Evolutionary conservation across 2,329 filamentous ascomycete species (phyloP).

Genomic region (Fusarium sambucinum): DNA sequence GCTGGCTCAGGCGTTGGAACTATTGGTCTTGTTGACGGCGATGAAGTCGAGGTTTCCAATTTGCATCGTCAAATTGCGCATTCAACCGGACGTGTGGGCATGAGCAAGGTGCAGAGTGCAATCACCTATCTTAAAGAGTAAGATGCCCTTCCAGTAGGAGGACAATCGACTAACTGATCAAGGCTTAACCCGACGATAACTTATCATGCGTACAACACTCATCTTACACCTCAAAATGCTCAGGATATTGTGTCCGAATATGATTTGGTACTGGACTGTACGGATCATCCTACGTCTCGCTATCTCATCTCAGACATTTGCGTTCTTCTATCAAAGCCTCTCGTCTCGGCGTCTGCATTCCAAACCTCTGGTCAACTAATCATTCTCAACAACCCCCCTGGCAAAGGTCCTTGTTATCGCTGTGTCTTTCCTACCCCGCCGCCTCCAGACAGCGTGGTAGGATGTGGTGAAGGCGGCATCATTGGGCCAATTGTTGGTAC

Average conservation of each 20-base stretch:
- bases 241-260: slow-evolving; percentile 75
- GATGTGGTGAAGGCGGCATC: slow-evolving; percentile 93
- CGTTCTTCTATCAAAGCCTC: slow-evolving; percentile 79
- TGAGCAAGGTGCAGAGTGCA: slow-evolving; percentile 84
- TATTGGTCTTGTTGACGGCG: slow-evolving; percentile 87
- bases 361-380: slow-evolving; percentile 91
- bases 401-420: slow-evolving; percentile 86
- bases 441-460: slow-evolving; percentile 82
- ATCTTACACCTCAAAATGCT: slow-evolving; percentile 77
- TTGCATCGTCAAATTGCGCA: slow-evolving; percentile 93
- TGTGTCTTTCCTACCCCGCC: slow-evolving; percentile 93
- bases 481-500: slow-evolving; percentile 90
- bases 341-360: slow-evolving; percentile 91
- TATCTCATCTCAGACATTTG: slow-evolving; percentile 94
- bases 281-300: slow-evolving; percentile 89
- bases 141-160: slow-evolving; percentile 20
- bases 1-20: slow-evolving; percentile 88
- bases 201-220: slow-evolving; percentile 72
- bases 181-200: slow-evolving; percentile 79
- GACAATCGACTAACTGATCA: not conserved
- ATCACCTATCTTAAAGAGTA: slow-evolving; percentile 69
- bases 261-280: slow-evolving; percentile 92
- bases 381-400: slow-evolving; percentile 85
- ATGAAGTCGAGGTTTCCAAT: slow-evolving; percentile 89
- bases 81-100: slow-evolving; percentile 75